Evolutionary conservation across 2,329 filamentous ascomycete species (phyloP), one percentile per base, ranked within the genome.

Genomic region (Aschersonia sp.): DNA sequence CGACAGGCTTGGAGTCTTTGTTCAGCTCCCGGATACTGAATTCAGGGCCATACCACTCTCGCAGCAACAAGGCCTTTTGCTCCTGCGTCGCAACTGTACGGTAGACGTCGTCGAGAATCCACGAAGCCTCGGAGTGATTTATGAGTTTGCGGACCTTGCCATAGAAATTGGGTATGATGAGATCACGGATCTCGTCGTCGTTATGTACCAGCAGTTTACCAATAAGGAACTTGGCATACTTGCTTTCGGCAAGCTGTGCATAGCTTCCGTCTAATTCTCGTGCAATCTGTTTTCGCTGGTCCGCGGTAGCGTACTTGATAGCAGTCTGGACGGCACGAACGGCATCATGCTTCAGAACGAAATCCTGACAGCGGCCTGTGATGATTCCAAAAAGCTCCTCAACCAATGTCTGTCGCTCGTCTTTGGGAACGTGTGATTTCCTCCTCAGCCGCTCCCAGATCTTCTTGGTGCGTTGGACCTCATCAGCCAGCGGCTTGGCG

Each of bases 101-200:
- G 70, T 97, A 98, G 55, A 96, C 85, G 64, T 98, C 92, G 64
- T 98, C 94, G 42, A 98, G 72, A 56, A 98, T 97, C 89, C 92
- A 98, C 41, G 88, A 89, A 32, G 87, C 92, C 66, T 98, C 94
- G 1, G 91, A 80, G 66, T 98, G 92, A 64, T 95, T 92, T 64
- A 97, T 96, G 60, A 97, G 72, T 59, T 89, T 86, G 61, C 87
- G 85, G 52, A 97, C 85, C 63, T 91, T 82, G 50, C 92, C 89
- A 64, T 92, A 96, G 68, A 98, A 97, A 64, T 98, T 89, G 43
- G 87, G 84, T 9, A 98, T 82, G 58, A 98, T 86, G 54, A 94
- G 68, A 61, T 95, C 85, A 58, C 89, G 79, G 53, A 94, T 88
- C 65, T 91, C 85, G 41, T 80, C 72, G 61, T 96, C 88, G 52